A percentile compares a stretch with the other conserved stretches of the same genome.
These are phyloP conservation scores for Boletus vinaceobasis DNA, from an alignment of 768 basidiomycete genomes.

Conservation along the genomic window DNA sequence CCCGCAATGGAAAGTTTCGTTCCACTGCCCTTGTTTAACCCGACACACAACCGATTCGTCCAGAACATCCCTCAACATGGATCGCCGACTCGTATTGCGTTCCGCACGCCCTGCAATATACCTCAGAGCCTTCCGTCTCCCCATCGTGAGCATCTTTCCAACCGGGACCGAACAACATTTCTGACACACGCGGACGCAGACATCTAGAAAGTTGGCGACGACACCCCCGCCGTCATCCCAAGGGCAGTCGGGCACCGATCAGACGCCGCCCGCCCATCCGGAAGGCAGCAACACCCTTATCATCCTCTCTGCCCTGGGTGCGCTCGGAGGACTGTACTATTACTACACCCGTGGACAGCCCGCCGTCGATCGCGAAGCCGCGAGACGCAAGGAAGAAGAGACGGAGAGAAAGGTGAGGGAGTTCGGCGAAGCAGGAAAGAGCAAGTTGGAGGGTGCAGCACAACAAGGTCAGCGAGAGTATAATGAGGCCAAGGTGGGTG, in stretches of 20 bases:
- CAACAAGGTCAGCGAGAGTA: constrained; percentile 34
- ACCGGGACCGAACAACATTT: neutral
- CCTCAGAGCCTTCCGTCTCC: neutral
- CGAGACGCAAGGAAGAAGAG: constrained; percentile 34
- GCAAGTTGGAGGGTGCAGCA: constrained; percentile 25
- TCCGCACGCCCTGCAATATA: constrained; percentile 10
- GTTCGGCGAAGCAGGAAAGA: constrained; percentile 30
- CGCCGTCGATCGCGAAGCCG: constrained; percentile 19
- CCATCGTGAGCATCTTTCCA: constrained; percentile 7
- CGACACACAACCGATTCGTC: neutral
- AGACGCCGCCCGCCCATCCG: neutral
- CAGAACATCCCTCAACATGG: constrained; percentile 10
- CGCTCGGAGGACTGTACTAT: constrained; percentile 36
- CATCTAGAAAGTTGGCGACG: constrained; percentile 15
- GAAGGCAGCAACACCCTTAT: constrained; percentile 28
- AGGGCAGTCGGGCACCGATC: constrained; percentile 1
- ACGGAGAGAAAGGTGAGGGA: constrained; percentile 27
- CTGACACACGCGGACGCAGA: constrained; percentile 4
- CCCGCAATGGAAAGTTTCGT: neutral
- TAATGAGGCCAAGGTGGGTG: constrained; percentile 33
- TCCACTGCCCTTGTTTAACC: neutral
- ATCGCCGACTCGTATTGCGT: constrained; percentile 10
- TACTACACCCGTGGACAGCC: constrained; percentile 32
- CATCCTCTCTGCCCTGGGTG: constrained; percentile 30
- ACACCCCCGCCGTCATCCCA: constrained; percentile 11